Conservation (phyloP, 2,329 filamentous ascomycete genomes). For the Zelopaecilomyces penicillatus region DNA sequence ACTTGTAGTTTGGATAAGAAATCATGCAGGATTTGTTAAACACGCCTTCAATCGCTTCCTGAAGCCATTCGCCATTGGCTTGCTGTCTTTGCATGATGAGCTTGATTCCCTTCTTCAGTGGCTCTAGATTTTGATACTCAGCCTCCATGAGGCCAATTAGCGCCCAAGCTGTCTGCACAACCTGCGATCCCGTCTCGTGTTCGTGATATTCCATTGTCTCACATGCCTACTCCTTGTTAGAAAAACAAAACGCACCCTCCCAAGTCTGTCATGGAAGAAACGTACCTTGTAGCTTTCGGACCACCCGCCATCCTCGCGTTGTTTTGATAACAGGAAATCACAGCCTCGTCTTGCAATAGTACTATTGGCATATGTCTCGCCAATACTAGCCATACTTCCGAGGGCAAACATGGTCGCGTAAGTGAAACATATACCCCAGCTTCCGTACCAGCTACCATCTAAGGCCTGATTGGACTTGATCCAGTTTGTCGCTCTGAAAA, state of each 20-base stretch:
- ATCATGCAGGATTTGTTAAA: constrained; percentile 99
- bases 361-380: constrained; percentile 73
- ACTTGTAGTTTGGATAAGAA: constrained; percentile 98
- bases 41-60: constrained; percentile 93
- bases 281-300: constrained; percentile 79
- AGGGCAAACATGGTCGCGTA: constrained; percentile 96
- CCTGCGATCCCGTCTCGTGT: constrained; percentile 68
- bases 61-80: constrained; percentile 84
- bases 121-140: constrained; percentile 65
- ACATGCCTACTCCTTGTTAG: constrained; percentile 48
- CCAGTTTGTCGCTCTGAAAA: constrained; percentile 66
- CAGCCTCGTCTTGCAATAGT: constrained; percentile 65
- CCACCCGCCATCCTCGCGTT: constrained; percentile 88
- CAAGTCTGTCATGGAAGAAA: neutral
- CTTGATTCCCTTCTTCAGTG: constrained; percentile 64
- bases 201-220: constrained; percentile 69
- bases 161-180: constrained; percentile 93
- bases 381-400: constrained; percentile 72
- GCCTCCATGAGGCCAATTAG: constrained; percentile 75
- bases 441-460: constrained; percentile 96
- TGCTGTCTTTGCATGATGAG: constrained; percentile 82
- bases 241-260: neutral
- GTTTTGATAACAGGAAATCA: constrained; percentile 75
- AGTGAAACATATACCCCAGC: constrained; percentile 96
- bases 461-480: constrained; percentile 69